These are phyloP conservation scores for Eucalyptus marginata DNA, from an alignment of 345 rosid genomes.

Conservation along the genomic window DNA sequence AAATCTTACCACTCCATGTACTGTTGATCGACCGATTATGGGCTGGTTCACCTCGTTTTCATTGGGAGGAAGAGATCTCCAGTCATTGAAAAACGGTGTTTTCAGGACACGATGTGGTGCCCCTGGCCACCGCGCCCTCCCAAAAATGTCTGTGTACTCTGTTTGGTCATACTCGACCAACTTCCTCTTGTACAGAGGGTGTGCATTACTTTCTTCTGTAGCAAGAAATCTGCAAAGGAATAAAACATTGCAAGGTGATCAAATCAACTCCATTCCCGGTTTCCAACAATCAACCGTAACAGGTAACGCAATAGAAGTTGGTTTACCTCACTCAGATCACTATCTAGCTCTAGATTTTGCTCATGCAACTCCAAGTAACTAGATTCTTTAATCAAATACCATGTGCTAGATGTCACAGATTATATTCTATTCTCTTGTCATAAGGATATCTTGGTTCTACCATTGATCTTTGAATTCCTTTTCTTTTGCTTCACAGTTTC, in stretches of 20 bases:
- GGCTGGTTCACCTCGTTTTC: conserved; percentile 68
- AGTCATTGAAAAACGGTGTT: conserved; percentile 57
- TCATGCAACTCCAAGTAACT: neutral
- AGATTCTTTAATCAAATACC: no score
- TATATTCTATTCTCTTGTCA: neutral
- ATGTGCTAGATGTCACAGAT: neutral
- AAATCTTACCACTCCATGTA: conserved; percentile 51
- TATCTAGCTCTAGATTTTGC: neutral
- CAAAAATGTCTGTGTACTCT: conserved; percentile 61
- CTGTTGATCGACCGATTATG: conserved; percentile 52
- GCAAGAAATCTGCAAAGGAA: conserved; percentile 53
- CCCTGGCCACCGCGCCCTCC: conserved; percentile 80
- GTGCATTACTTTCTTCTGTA: conserved; percentile 77
- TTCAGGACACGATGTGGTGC: conserved; percentile 70
- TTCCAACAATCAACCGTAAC: neutral
- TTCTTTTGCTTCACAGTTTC: neutral
- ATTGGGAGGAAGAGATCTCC: conserved; percentile 41
- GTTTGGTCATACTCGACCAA: conserved; percentile 57
- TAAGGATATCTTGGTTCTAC: neutral
- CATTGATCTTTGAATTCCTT: neutral
- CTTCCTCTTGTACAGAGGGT: conserved; percentile 66
- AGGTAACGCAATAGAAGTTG: neutral
- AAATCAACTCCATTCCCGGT: neutral
- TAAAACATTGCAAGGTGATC: neutral
- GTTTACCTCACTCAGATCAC: neutral